A percentile compares a stretch with the other conserved stretches of the same genome.
Conservation (phyloP, 495 filamentous ascomycete genomes). For the Trypethelium eluteriae region DNA sequence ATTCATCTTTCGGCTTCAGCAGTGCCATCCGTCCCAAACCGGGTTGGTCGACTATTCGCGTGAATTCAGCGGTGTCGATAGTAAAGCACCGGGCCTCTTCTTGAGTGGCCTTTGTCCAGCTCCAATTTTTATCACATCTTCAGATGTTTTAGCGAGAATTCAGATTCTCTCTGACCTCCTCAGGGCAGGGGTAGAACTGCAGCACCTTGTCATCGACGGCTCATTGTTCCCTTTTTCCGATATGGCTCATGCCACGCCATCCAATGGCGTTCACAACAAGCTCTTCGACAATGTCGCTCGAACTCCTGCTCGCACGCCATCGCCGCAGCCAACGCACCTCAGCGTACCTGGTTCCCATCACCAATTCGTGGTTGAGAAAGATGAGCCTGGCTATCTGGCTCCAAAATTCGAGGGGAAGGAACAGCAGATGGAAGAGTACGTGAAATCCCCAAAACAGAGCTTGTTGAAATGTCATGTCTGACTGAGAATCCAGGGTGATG, state of each 20-base stretch:
- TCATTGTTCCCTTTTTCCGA: background rate
- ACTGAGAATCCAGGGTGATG: constrained; percentile 47
- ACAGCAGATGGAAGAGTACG: constrained; percentile 72
- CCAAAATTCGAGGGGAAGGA: constrained; percentile 91
- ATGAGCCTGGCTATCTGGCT: constrained; percentile 91
- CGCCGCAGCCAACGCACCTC: constrained; percentile 85
- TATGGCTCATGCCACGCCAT: background rate
- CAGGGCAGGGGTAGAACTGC: too few species aligned
- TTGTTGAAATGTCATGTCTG: background rate
- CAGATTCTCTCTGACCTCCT: too few species aligned
- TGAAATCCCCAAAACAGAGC: background rate
- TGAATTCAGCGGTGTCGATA: too few species aligned
- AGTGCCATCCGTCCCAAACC: too few species aligned
- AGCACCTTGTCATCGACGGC: too few species aligned
- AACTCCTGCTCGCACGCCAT: constrained; percentile 59
- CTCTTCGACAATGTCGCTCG: constrained; percentile 55
- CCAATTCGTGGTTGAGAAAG: constrained; percentile 65
- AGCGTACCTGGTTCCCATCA: constrained; percentile 59
- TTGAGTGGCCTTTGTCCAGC: too few species aligned
- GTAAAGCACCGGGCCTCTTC: too few species aligned
- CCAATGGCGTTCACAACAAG: constrained; percentile 45
- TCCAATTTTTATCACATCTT: too few species aligned
- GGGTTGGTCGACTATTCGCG: too few species aligned
- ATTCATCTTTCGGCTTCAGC: too few species aligned
- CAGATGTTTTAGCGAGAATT: too few species aligned